Evolutionary conservation across 192 early-diverging fungal species (phyloP), one percentile per base, ranked within the genome.

Genomic region (Martensiomyces pterosporus): DNA sequence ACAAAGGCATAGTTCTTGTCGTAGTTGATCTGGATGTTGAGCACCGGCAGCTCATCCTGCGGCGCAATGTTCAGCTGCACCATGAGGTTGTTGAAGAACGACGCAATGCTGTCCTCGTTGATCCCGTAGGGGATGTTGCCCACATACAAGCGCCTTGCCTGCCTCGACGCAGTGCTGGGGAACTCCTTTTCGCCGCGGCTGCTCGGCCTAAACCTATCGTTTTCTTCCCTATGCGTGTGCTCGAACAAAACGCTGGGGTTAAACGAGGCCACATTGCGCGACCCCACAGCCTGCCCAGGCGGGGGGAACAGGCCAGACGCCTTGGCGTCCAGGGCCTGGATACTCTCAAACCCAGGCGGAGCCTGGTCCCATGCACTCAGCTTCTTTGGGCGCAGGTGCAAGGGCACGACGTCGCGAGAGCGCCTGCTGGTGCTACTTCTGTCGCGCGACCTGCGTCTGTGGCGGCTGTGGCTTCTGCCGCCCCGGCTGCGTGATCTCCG

Each of bases 1-100:
- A 94, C 81, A 81, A 97, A 96, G 13, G 93, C 92, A 76, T 92
- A 97, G 55, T 87, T 87, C 64, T 93, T 93, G n/a, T 97, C 94
- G 29, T 81, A 78, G 61, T 94, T 92, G 37, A 97, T 88, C 60
- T 94, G 89, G 15, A 87, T 86, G 24, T 82, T 79, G 14, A 86
- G 72, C 14, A 92, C 89, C 0, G 87, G 85, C 34, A 78, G 39
- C 24, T 85, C 86, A 7, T 86, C 55, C 12, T 80, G 67, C n/a
- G 81, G 79, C 32, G 84, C 85, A 24, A 89, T 64, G 55, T 84
- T 83, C 47, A 87, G 73, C 53, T 86, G 80, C 29, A 81, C 69
- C 86, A 98, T 88, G 10, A 86, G 82, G 12, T 79, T 65, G 60
- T 94, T 96, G 66, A 98, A 96, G 59, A 94, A 96, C 26, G 79